A percentile compares a stretch with the other conserved stretches of the same genome.
Evolutionary conservation across 2,329 filamentous ascomycete species (phyloP).

Genomic region (Pyricularia sp.): DNA sequence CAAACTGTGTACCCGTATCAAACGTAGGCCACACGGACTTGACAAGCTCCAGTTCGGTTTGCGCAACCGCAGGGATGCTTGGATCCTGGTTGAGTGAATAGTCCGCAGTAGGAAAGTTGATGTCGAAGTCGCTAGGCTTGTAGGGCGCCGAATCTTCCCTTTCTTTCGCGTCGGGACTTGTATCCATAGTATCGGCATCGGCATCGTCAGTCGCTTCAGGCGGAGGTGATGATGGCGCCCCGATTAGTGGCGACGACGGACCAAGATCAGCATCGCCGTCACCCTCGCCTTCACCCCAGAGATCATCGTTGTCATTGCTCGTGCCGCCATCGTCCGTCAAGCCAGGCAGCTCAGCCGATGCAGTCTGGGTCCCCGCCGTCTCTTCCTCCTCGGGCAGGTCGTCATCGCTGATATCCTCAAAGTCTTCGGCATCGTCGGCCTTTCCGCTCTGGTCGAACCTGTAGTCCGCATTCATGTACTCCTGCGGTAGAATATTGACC

Average conservation of each 20-base stretch:
- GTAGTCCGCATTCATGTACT: constrained; percentile 1
- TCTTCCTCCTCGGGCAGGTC: constrained; percentile 75
- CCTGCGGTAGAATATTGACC: neutral
- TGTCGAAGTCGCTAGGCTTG: constrained; percentile 5
- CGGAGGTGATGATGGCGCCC: neutral
- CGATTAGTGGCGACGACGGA: constrained; percentile 8
- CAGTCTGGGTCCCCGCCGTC: constrained; percentile 11
- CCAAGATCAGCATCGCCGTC: constrained; percentile 14
- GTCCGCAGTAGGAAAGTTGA: constrained; percentile 32
- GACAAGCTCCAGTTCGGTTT: constrained; percentile 62
- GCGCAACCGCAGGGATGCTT: constrained; percentile 54
- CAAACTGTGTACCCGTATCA: constrained; percentile 58
- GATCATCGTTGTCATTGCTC: constrained; percentile 49
- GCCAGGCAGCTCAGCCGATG: constrained; percentile 32
- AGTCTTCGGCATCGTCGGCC: constrained; percentile 85
- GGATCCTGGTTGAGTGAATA: constrained; percentile 42
- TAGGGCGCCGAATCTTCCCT: neutral
- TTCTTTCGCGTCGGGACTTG: neutral
- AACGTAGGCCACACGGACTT: constrained; percentile 74
- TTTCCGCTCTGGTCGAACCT: constrained; percentile 59
- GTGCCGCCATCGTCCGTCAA: constrained; percentile 47
- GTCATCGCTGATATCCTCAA: constrained; percentile 81
- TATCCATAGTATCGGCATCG: neutral
- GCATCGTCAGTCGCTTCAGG: neutral
- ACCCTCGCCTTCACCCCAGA: constrained; percentile 48